Evolutionary conservation across 306 rosid species (phyloP).

Genomic region (Medicago arabica): DNA sequence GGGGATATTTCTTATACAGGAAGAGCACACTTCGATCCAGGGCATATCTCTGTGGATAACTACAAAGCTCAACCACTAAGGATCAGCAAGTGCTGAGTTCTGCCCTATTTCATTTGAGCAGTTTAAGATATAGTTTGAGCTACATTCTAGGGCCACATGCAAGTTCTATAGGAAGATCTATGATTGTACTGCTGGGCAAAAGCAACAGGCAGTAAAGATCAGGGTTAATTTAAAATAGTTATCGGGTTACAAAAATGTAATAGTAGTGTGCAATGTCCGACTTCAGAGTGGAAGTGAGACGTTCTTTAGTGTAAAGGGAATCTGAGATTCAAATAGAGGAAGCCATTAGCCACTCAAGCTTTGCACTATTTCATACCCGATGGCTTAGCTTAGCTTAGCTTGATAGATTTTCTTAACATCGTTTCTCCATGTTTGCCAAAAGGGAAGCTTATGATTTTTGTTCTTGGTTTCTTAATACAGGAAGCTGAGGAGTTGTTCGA

Average conservation of each 20-base stretch:
- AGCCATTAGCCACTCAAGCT: constrained; percentile 1
- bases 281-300: constrained; percentile 1
- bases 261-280: background rate
- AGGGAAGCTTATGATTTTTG: background rate
- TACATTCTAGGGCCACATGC: background rate
- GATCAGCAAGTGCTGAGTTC: background rate
- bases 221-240: background rate
- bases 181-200: background rate
- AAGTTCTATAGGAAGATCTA: background rate
- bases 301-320: background rate
- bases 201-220: background rate
- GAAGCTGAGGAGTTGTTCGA: constrained; percentile 96
- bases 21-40: background rate
- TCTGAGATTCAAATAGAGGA: background rate
- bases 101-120: background rate
- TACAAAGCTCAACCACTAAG: background rate
- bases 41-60: background rate
- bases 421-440: constrained; percentile 1
- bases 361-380: background rate
- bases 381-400: background rate
- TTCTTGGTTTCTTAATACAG: constrained; percentile 53
- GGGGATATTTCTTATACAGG: background rate
- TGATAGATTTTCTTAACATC: background rate
- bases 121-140: constrained; percentile 15
- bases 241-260: background rate